Evolutionary conservation across 164 flowering plant species (phyloP).

Genomic region (Macadamia tetraphylla): DNA sequence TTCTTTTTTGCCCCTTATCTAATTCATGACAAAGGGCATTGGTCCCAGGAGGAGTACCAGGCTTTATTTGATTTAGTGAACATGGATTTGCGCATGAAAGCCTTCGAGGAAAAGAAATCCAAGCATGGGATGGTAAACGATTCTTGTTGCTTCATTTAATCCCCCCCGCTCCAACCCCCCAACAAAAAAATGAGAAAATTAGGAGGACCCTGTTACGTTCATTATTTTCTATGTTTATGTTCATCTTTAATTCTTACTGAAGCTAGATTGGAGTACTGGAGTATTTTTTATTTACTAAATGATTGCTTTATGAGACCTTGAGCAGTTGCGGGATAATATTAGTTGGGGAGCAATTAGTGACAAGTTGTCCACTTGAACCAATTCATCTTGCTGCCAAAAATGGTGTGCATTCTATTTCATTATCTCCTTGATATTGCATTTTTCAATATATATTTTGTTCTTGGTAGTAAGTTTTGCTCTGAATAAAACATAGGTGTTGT

Average conservation of each 20-base stretch:
- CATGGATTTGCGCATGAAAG: slow-evolving; percentile 45
- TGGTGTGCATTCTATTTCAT: slow-evolving; percentile 34
- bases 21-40: slow-evolving; percentile 28
- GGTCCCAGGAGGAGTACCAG: slow-evolving; percentile 73
- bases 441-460: background rate
- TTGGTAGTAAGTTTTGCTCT: background rate
- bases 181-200: too few species aligned
- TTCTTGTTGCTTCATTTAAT: background rate
- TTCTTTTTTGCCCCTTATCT: background rate
- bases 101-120: slow-evolving; percentile 36
- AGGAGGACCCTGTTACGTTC: background rate
- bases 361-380: slow-evolving; percentile 34
- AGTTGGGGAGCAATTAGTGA: slow-evolving; percentile 58
- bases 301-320: background rate
- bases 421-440: background rate
- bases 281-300: background rate
- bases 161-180: too few species aligned
- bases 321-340: slow-evolving; percentile 55
- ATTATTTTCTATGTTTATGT: background rate
- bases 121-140: slow-evolving; percentile 56
- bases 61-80: slow-evolving; percentile 58
- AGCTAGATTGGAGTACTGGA: background rate
- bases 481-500: background rate
- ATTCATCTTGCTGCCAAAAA: slow-evolving; percentile 37
- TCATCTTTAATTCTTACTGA: background rate